phyloP scores from a whole-genome alignment of 345 rosid species.

The Excoecaria agallocha region DNA sequence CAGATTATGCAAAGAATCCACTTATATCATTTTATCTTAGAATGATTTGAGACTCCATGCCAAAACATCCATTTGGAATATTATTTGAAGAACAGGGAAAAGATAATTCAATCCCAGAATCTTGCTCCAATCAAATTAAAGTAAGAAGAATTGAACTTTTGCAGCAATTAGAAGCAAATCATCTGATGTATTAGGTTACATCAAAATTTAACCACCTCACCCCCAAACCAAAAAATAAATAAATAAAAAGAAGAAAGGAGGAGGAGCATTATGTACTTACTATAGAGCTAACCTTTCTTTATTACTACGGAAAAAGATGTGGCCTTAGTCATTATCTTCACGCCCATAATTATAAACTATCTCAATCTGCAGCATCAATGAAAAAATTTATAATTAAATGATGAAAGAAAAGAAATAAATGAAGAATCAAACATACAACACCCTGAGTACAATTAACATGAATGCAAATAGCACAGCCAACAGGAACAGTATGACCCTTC shows the following conservation, averaged over 20 bases:
- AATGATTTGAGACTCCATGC: neutral
- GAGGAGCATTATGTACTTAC: neutral
- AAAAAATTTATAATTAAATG: slow-evolving; percentile 9
- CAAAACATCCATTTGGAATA: neutral
- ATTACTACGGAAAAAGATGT: slow-evolving; percentile 10
- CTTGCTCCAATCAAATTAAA: neutral
- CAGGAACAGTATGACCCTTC: neutral
- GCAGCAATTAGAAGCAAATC: neutral
- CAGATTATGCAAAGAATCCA: neutral
- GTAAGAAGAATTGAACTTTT: neutral
- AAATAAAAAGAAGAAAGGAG: neutral
- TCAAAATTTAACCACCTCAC: neutral
- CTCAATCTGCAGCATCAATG: slow-evolving; percentile 68
- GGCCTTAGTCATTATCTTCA: slow-evolving; percentile 65
- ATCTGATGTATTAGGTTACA: neutral
- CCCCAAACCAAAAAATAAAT: no score
- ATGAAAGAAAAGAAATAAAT: neutral
- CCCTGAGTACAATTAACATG: neutral
- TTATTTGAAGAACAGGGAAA: neutral
- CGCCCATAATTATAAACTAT: slow-evolving; percentile 78
- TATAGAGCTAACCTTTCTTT: slow-evolving; percentile 50
- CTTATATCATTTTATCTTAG: neutral
- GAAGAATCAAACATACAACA: slow-evolving; percentile 6
- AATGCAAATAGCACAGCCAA: slow-evolving; percentile 3
- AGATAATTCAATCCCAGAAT: neutral